These are phyloP conservation scores for Porcisia hertigi DNA, from an alignment of 208 protist genomes.

Conservation along the genomic window DNA sequence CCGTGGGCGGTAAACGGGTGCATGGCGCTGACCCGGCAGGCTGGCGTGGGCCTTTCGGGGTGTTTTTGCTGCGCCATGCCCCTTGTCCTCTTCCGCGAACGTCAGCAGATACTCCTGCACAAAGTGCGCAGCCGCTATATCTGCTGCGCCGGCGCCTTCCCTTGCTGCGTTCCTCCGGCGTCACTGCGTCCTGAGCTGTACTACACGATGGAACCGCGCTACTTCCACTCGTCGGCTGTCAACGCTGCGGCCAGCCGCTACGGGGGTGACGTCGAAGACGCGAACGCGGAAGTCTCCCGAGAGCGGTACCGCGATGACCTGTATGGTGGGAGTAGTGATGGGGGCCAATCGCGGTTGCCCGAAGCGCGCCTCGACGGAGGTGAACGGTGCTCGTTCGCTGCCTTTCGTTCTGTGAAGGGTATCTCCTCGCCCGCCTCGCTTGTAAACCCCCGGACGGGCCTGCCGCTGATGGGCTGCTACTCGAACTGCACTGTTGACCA, in stretches of 20 bases:
- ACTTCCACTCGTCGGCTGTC: neutral
- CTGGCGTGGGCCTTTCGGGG: slow-evolving; percentile 24
- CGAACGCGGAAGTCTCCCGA: neutral
- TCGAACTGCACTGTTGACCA: slow-evolving; percentile 4
- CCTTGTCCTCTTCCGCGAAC: slow-evolving; percentile 43
- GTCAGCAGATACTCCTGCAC: slow-evolving; percentile 40
- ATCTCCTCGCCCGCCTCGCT: slow-evolving; percentile 26
- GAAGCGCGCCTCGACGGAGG: neutral
- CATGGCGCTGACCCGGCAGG: slow-evolving; percentile 29
- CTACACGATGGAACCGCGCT: slow-evolving; percentile 26
- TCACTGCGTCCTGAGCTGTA: slow-evolving; percentile 54
- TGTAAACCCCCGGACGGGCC: slow-evolving; percentile 26
- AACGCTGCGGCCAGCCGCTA: neutral
- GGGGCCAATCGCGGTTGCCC: neutral
- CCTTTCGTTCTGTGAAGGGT: slow-evolving; percentile 17
- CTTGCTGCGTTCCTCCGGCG: slow-evolving; percentile 43
- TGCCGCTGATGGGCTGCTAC: slow-evolving; percentile 48
- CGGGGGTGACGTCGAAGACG: neutral
- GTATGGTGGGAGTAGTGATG: neutral
- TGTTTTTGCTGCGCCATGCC: slow-evolving; percentile 36
- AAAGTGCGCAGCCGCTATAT: slow-evolving; percentile 40
- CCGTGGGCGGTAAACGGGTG: slow-evolving; percentile 33
- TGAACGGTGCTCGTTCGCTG: neutral
- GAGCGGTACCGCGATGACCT: neutral
- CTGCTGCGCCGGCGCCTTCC: slow-evolving; percentile 45